These are phyloP conservation scores for Mortierella alpina DNA, from an alignment of 192 early-diverging fungal genomes.

Conservation along the genomic window DNA sequence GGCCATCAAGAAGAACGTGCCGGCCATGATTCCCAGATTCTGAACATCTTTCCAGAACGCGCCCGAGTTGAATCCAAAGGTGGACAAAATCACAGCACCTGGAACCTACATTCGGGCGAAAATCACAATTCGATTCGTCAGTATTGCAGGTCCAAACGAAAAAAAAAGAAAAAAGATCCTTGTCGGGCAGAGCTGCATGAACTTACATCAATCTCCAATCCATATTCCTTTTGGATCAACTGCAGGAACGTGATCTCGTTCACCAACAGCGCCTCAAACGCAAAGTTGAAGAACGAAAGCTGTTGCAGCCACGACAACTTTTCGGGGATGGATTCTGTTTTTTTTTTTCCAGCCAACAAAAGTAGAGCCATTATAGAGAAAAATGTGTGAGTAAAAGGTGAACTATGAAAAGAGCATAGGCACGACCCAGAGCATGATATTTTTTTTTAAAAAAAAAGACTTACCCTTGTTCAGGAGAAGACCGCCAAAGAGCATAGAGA, in stretches of 20 bases:
- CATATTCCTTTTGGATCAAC: slow-evolving; percentile 80
- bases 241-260: slow-evolving; percentile 85
- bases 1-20: slow-evolving; percentile 71
- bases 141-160: not conserved
- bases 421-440: not conserved
- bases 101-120: slow-evolving; percentile 64
- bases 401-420: not conserved
- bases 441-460: not conserved
- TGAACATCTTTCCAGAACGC: slow-evolving; percentile 87
- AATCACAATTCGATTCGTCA: not conserved
- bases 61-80: slow-evolving; percentile 87
- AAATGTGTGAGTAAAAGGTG: not conserved
- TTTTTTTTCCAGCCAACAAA: slow-evolving; percentile 52
- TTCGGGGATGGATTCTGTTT: slow-evolving; percentile 64
- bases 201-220: slow-evolving; percentile 80
- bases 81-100: slow-evolving; percentile 86
- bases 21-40: slow-evolving; percentile 67
- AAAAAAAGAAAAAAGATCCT: not conserved
- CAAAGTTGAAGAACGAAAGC: slow-evolving; percentile 88
- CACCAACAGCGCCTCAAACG: slow-evolving; percentile 88
- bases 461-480: slow-evolving; percentile 86
- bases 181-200: not conserved
- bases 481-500: slow-evolving; percentile 91
- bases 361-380: not conserved
- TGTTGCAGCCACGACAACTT: slow-evolving; percentile 71